Percentiles rank a stretch among this genome's conserved stretches.
phyloP scores from a whole-genome alignment of 495 filamentous ascomycete genomes.

The Penicillium subrubescens region DNA sequence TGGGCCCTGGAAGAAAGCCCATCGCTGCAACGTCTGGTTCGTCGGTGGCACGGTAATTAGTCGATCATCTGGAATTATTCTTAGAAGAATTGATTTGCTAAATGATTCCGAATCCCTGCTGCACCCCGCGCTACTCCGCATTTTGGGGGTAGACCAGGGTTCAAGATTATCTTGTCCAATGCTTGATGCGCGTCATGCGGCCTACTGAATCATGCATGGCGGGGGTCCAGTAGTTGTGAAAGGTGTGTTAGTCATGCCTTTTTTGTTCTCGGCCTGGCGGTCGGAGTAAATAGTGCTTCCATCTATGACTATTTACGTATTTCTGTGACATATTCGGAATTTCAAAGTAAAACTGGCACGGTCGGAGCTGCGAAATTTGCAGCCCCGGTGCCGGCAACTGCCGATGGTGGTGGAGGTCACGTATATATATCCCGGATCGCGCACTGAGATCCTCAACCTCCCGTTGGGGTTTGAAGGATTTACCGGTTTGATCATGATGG shows the following conservation, averaged over 20 bases:
- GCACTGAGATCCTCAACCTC: too few relatives aligned
- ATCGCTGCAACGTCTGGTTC: conserved; percentile 9
- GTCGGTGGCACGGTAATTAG: conserved; percentile 5
- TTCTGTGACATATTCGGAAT: neutral
- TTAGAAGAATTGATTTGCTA: conserved; percentile 26
- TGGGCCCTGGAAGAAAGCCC: neutral
- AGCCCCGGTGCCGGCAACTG: too few relatives aligned
- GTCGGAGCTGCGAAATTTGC: too few relatives aligned
- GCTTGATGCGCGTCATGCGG: neutral
- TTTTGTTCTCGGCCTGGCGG: neutral
- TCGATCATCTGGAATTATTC: conserved; percentile 9
- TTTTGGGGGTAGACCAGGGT: neutral
- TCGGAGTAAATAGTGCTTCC: neutral
- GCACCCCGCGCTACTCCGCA: conserved; percentile 18
- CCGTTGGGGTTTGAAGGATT: too few relatives aligned
- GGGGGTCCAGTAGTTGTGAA: neutral
- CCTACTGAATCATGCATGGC: neutral
- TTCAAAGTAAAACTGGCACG: too few relatives aligned
- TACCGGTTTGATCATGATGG: too few relatives aligned
- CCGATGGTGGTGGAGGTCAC: too few relatives aligned
- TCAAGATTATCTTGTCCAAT: neutral
- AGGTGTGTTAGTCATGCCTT: neutral
- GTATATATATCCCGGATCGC: too few relatives aligned
- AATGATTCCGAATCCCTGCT: conserved; percentile 12
- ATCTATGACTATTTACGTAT: neutral